phyloP scores from a whole-genome alignment of 1,139 yeast species.

The Taphrina populina region DNA sequence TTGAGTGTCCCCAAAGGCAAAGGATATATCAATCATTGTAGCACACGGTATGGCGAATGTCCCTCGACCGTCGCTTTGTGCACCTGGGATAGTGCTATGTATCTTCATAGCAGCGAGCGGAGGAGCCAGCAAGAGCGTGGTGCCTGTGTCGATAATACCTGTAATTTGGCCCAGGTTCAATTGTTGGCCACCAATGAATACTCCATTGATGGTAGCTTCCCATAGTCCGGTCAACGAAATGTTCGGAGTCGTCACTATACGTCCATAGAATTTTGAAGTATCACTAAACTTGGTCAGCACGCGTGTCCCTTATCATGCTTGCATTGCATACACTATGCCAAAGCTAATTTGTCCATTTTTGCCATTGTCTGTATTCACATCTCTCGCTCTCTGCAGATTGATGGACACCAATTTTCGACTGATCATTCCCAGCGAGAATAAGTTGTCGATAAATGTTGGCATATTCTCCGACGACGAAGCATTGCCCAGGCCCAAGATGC shows the following conservation, averaged over 20 bases:
- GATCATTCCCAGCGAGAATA: constrained; percentile 48
- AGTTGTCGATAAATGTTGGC: constrained; percentile 49
- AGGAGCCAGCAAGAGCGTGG: constrained; percentile 61
- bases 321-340: constrained; percentile 33
- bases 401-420: constrained; percentile 49
- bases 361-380: constrained; percentile 37
- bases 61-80: constrained; percentile 45
- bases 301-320: constrained; percentile 50
- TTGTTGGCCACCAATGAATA: constrained; percentile 46
- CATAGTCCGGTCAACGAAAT: constrained; percentile 51
- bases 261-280: constrained; percentile 49
- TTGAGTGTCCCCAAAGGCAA: constrained; percentile 50
- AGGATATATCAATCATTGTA: constrained; percentile 47
- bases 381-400: constrained; percentile 48
- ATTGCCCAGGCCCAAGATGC: constrained; percentile 60
- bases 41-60: constrained; percentile 59
- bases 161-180: constrained; percentile 48
- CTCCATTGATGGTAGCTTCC: constrained; percentile 52
- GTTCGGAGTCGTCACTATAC: constrained; percentile 50
- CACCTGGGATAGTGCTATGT: constrained; percentile 54
- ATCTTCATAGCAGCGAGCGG: constrained; percentile 56
- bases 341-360: constrained; percentile 41
- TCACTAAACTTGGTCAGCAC: constrained; percentile 40
- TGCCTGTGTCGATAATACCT: constrained; percentile 65
- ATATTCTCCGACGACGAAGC: constrained; percentile 43